Evolutionary conservation across 2,329 filamentous ascomycete genomes (phyloP), one percentile per base, ranked within the genome.

Genomic region (Thielaviopsis musarum): DNA sequence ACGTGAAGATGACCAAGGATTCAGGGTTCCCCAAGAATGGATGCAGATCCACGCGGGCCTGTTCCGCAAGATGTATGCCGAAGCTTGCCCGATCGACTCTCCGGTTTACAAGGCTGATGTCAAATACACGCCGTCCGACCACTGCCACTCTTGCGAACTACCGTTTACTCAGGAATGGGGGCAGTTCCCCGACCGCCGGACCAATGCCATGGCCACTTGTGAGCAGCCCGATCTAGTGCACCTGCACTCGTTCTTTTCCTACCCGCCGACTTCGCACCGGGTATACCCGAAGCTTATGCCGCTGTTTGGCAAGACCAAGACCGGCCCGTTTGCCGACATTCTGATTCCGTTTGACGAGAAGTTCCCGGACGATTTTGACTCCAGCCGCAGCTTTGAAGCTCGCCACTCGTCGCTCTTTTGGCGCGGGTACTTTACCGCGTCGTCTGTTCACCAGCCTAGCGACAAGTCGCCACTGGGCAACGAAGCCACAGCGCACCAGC

Each of bases 221-320:
- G 79, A 85, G 62, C 88, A 93, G 66, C 85, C 88, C 0, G 88
- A 93, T 63, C 73, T 91, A 34, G 79, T 81, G 28, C 77, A 83
- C 62, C 74, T 91, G 1, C 87, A 91, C 65, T 57, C 87, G 51
- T 82, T 91, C 66, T 82, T 87, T 67, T 75, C 87, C 49, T 81
- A 79, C 0, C 79, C 84, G 0, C 79, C 59, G 7, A 55, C 84
- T 7, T 75, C 78, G 0, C 75, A 81, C 63, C 79, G 80, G 55
- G 79, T 83, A 0, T 78, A 84, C 1, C 77, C 81, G 62, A 75
- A 83, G 21, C 74, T 93, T 3, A 70, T 86, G 1, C 88, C 88
- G 0, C 73, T 93, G 12, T 93, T 93, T 70, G 87, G 87, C 63
- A 78, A 86, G 61, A 84, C 82, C 55, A 89, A 88, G 65, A 81